Evolutionary conservation across 345 rosid genomes (phyloP).

Genomic region (Eucalyptus coolabah): DNA sequence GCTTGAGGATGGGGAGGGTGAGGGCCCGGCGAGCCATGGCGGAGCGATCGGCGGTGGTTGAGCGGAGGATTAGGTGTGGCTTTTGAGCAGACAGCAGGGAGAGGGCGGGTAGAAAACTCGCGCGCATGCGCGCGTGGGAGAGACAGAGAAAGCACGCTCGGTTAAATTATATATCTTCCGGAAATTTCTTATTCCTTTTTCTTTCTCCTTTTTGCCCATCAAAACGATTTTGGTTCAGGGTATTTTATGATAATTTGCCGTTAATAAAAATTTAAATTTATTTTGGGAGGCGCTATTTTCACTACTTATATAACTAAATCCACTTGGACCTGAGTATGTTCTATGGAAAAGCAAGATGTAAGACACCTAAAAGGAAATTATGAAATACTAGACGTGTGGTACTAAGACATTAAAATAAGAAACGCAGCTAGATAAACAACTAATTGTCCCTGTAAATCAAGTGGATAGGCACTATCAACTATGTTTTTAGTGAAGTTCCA

Average conservation of each 20-base stretch:
- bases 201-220: background rate
- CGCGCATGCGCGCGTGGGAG: background rate
- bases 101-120: background rate
- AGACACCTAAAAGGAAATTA: no score
- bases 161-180: rapidly evolving
- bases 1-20: background rate
- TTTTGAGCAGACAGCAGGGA: background rate
- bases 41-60: background rate
- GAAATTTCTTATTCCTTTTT: background rate
- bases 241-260: background rate
- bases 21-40: background rate
- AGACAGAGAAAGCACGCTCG: background rate
- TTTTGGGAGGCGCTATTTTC: no score
- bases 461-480: rapidly evolving
- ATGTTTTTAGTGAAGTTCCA: no score
- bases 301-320: no score
- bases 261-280: background rate
- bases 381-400: no score
- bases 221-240: background rate
- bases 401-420: rapidly evolving
- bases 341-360: no score
- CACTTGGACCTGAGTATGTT: no score
- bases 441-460: no score
- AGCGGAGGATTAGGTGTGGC: background rate
- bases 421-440: no score